Conservation (phyloP, 2,329 filamentous ascomycete species). For the Colletotrichum ledebouriae region DNA sequence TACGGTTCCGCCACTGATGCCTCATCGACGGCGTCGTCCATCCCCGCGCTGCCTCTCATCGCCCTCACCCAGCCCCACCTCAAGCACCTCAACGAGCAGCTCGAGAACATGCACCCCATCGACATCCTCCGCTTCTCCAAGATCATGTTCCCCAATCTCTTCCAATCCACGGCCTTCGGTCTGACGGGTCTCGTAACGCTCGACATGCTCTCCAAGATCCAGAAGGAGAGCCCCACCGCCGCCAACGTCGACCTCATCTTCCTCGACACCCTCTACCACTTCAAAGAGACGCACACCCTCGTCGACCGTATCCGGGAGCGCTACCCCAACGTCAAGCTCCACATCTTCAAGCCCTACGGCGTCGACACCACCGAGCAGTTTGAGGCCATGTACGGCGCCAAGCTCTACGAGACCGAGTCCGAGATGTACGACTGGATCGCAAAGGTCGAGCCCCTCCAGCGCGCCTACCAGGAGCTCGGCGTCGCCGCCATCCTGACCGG, state of each 20-base stretch:
- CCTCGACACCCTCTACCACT: slow-evolving; percentile 88
- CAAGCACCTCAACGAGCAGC: slow-evolving; percentile 89
- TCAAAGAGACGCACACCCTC: slow-evolving; percentile 80
- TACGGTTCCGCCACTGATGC: slow-evolving; percentile 71
- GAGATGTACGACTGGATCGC: slow-evolving; percentile 97
- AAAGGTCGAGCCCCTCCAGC: slow-evolving; percentile 96
- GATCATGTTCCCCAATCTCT: slow-evolving; percentile 89
- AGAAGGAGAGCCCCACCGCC: slow-evolving; percentile 71
- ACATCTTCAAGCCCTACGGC: slow-evolving; percentile 90
- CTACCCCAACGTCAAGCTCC: slow-evolving; percentile 85
- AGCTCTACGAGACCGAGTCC: slow-evolving; percentile 86
- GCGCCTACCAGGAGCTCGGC: slow-evolving; percentile 88
- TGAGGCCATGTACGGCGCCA: slow-evolving; percentile 82
- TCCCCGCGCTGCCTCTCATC: slow-evolving; percentile 79
- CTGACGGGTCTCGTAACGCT: slow-evolving; percentile 85
- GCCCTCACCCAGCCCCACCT: slow-evolving; percentile 90
- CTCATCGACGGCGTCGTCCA: slow-evolving; percentile 65
- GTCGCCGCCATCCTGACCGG: slow-evolving; percentile 94
- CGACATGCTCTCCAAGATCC: slow-evolving; percentile 86
- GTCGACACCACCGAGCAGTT: slow-evolving; percentile 82
- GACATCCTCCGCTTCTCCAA: slow-evolving; percentile 95
- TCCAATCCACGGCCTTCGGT: slow-evolving; percentile 87
- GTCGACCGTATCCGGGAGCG: slow-evolving; percentile 79
- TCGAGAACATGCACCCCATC: slow-evolving; percentile 89
- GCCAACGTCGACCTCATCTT: slow-evolving; percentile 78